Conservation (phyloP, 2,329 filamentous ascomycete genomes). For the Ceratocystiopsis brevicomis region DNA sequence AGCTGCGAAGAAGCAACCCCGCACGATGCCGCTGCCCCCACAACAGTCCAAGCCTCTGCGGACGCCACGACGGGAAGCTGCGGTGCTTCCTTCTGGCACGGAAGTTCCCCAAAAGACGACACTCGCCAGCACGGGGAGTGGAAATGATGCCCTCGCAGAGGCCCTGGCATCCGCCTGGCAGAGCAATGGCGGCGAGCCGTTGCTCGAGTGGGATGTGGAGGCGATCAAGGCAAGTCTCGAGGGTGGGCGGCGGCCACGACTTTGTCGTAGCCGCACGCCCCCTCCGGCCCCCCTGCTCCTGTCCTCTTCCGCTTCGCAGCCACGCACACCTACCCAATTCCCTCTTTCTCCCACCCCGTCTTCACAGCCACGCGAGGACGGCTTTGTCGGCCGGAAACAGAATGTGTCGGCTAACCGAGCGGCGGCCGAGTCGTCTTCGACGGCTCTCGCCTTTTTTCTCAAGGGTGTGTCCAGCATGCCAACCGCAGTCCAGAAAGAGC, state of each 20-base stretch:
- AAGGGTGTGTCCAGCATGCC: slow-evolving; percentile 3
- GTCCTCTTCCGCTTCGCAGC: neutral
- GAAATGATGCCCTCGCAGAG: neutral
- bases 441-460: slow-evolving; percentile 2
- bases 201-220: slow-evolving; percentile 7
- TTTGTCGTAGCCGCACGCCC: too few species aligned
- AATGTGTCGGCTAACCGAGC: slow-evolving; percentile 5
- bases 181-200: slow-evolving; percentile 1
- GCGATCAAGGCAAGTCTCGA: slow-evolving; percentile 7
- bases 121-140: neutral
- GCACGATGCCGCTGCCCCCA: too few species aligned
- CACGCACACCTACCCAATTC: too few species aligned
- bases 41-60: too few species aligned
- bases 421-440: slow-evolving; percentile 4
- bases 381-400: neutral
- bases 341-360: too few species aligned
- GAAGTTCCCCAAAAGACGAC: too few species aligned
- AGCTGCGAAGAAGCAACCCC: too few species aligned
- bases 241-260: neutral
- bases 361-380: neutral
- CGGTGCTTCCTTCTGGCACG: too few species aligned
- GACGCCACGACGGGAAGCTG: too few species aligned
- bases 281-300: neutral
- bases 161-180: neutral
- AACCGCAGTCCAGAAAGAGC: neutral